Conservation (phyloP, 495 filamentous ascomycete species). For the Choiromyces venosus region DNA sequence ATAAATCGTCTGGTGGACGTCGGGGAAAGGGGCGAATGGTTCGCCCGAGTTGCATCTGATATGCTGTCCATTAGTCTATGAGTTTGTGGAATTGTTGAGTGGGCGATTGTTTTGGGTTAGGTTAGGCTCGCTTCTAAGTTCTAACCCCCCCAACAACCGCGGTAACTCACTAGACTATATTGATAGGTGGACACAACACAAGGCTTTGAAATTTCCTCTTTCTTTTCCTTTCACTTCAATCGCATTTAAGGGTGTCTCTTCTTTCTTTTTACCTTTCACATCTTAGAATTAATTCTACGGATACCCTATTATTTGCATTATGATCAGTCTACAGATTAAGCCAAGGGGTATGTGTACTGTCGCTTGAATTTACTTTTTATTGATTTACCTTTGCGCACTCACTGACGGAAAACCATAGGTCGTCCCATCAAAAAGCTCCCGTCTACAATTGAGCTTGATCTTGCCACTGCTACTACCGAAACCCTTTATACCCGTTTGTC, state of each 20-base stretch:
- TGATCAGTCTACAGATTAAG: conserved; percentile 1
- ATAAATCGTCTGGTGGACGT: not conserved
- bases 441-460: conserved; percentile 56
- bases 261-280: not conserved
- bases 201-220: not conserved
- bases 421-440: conserved; percentile 65
- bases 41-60: not conserved
- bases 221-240: not conserved
- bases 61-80: not conserved
- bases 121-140: not conserved
- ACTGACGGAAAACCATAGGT: conserved; percentile 43
- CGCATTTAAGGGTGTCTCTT: not conserved
- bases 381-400: not conserved
- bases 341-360: not conserved
- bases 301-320: not conserved
- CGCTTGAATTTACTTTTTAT: not conserved
- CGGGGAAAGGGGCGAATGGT: not conserved
- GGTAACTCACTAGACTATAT: not conserved
- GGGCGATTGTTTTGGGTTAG: not conserved
- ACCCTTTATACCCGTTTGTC: conserved; percentile 55
- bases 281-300: not conserved
- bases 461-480: conserved; percentile 49
- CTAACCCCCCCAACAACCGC: not conserved
- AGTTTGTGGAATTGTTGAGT: not conserved
- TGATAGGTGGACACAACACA: not conserved